phyloP scores from a whole-genome alignment of 140 eudicot genomes.

The Bidens hawaiensis region DNA sequence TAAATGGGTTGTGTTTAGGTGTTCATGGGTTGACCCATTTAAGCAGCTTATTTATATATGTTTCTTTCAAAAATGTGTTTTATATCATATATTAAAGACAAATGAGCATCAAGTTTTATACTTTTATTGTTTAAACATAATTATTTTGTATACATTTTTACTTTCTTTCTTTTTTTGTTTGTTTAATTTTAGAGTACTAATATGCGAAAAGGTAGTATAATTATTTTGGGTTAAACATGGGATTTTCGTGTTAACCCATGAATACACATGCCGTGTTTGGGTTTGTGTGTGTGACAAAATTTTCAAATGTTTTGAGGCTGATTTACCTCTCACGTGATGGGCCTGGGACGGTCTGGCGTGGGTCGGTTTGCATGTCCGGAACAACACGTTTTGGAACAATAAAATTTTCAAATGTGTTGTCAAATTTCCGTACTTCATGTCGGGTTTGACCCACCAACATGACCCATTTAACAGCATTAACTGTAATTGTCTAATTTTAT shows the following conservation, averaged over 20 bases:
- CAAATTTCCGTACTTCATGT: background rate
- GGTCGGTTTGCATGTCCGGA: too few relatives aligned
- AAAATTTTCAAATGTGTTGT: too few relatives aligned
- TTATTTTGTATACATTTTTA: background rate
- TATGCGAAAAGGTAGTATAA: too few relatives aligned
- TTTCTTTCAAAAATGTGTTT: background rate
- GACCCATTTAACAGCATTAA: background rate
- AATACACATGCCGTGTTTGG: too few relatives aligned
- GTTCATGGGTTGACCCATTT: background rate
- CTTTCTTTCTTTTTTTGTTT: background rate
- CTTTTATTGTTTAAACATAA: background rate
- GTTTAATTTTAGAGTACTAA: background rate
- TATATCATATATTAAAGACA: background rate
- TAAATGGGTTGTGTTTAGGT: background rate
- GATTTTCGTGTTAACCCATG: too few relatives aligned
- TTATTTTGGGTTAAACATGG: too few relatives aligned
- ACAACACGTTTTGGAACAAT: too few relatives aligned
- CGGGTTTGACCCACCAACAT: background rate
- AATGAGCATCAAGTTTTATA: background rate
- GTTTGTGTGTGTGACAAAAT: too few relatives aligned
- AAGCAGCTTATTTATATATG: background rate
- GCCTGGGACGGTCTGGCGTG: too few relatives aligned
- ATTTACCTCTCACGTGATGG: too few relatives aligned
- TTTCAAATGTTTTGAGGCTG: too few relatives aligned
- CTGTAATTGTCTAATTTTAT: background rate